A percentile compares a stretch with the other conserved stretches of the same genome.
Conservation (phyloP, 768 basidiomycete genomes). For the Cystofilobasidium ferigula region DNA sequence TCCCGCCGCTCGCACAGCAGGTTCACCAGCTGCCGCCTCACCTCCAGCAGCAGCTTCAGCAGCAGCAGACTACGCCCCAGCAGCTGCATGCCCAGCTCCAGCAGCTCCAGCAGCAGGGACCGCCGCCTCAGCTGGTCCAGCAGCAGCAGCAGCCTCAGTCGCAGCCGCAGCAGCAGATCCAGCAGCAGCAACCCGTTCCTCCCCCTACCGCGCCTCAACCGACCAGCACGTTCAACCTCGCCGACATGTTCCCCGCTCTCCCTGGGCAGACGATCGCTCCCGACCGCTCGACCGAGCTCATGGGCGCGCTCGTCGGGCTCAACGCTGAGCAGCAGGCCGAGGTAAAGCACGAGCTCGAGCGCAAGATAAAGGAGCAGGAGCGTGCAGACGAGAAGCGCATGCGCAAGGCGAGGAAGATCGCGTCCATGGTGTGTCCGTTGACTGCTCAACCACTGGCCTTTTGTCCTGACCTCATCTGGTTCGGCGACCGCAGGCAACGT, state of each 20-base stretch:
- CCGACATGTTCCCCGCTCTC: conserved; percentile 27
- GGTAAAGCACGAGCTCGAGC: conserved; percentile 28
- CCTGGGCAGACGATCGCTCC: conserved; percentile 20
- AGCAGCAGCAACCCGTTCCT: conserved; percentile 6
- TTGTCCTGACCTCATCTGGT: background rate
- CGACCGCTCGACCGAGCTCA: conserved; percentile 18
- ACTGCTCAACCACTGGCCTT: background rate
- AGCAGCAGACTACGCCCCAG: conserved; percentile 54
- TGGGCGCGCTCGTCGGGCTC: conserved; percentile 22
- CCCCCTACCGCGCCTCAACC: background rate
- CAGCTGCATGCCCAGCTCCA: conserved; percentile 65
- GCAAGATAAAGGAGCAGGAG: conserved; percentile 31
- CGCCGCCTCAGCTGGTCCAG: conserved; percentile 48
- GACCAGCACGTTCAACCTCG: conserved; percentile 19
- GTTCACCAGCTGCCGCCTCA: conserved; percentile 39
- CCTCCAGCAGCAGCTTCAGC: conserved; percentile 44
- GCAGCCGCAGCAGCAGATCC: background rate
- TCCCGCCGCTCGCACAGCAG: conserved; percentile 20
- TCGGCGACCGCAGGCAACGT: conserved; percentile 34
- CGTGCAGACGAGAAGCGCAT: conserved; percentile 29
- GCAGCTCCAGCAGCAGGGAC: conserved; percentile 38
- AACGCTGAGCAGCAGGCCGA: conserved; percentile 22
- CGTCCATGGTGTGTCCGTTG: conserved; percentile 32
- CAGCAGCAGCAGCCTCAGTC: conserved; percentile 38
- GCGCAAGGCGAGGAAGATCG: conserved; percentile 32